Conservation (phyloP, 129 eudicot genomes). For the Escallonia herrerae region DNA sequence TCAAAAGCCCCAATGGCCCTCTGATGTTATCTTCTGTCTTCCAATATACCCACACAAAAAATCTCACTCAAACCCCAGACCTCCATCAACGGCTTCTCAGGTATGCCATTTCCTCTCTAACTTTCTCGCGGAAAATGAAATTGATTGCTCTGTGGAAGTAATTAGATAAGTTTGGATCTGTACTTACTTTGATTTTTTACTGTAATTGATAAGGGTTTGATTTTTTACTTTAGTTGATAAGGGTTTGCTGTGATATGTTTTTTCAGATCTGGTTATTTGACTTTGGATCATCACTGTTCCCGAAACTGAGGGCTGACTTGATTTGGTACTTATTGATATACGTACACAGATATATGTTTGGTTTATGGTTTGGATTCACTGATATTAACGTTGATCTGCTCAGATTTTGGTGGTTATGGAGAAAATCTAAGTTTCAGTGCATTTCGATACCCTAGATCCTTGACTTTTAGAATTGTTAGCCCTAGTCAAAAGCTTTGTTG, state of each 20-base stretch:
- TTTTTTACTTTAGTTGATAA: neutral
- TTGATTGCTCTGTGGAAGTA: too few species aligned
- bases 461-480: neutral
- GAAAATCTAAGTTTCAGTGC: conserved; percentile 39
- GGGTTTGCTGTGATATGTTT: neutral
- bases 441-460: neutral
- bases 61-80: neutral
- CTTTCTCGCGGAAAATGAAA: too few species aligned
- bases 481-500: neutral
- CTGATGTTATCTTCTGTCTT: neutral
- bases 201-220: neutral
- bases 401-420: conserved; percentile 67
- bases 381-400: conserved; percentile 49
- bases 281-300: conserved; percentile 23
- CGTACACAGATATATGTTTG: conserved; percentile 33
- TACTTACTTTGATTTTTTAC: too few species aligned
- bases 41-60: neutral
- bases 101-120: neutral
- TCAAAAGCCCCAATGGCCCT: conserved; percentile 1
- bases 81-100: neutral
- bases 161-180: too few species aligned
- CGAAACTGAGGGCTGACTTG: conserved; percentile 13
- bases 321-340: conserved; percentile 8
- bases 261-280: conserved; percentile 16
- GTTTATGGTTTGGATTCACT: conserved; percentile 26